These are phyloP conservation scores for Spathaspora sp. DNA, from an alignment of 1,139 yeast species.

Conservation along the genomic window DNA sequence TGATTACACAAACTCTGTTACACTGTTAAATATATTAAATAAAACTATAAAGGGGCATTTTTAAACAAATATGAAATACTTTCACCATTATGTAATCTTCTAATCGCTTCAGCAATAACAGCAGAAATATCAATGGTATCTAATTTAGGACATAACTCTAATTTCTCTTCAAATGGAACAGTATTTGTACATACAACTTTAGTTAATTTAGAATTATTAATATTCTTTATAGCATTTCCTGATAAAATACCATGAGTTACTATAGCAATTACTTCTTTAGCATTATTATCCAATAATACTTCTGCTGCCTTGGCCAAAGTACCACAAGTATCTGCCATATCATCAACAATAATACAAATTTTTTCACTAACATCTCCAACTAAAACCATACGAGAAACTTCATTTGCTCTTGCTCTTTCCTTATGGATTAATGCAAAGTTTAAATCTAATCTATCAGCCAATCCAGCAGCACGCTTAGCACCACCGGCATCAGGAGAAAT, in stretches of 20 bases:
- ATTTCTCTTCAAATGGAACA: constrained; percentile 84
- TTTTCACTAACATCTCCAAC: constrained; percentile 93
- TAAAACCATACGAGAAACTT: constrained; percentile 89
- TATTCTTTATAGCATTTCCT: constrained; percentile 82
- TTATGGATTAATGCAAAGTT: constrained; percentile 96
- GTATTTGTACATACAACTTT: constrained; percentile 92
- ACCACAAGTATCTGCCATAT: constrained; percentile 99
- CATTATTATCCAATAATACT: constrained; percentile 76
- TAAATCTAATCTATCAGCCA: constrained; percentile 89
- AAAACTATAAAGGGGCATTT: constrained; percentile 43
- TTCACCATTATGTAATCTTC: constrained; percentile 97
- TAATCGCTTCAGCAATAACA: constrained; percentile 91
- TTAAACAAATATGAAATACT: constrained; percentile 88
- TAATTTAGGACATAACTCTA: constrained; percentile 67
- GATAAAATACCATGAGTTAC: constrained; percentile 95
- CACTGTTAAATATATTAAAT: neutral
- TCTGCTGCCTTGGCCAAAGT: constrained; percentile 96
- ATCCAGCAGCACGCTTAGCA: constrained; percentile 94
- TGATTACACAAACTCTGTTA: neutral
- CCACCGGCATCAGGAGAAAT: constrained; percentile 99
- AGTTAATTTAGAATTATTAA: constrained; percentile 75
- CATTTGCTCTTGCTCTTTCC: constrained; percentile 94
- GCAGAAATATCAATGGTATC: constrained; percentile 85
- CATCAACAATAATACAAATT: constrained; percentile 89
- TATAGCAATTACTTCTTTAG: constrained; percentile 84